These are phyloP conservation scores for Papilionanthe hybrid DNA, from an alignment of 116 monocot genomes.

Conservation along the genomic window DNA sequence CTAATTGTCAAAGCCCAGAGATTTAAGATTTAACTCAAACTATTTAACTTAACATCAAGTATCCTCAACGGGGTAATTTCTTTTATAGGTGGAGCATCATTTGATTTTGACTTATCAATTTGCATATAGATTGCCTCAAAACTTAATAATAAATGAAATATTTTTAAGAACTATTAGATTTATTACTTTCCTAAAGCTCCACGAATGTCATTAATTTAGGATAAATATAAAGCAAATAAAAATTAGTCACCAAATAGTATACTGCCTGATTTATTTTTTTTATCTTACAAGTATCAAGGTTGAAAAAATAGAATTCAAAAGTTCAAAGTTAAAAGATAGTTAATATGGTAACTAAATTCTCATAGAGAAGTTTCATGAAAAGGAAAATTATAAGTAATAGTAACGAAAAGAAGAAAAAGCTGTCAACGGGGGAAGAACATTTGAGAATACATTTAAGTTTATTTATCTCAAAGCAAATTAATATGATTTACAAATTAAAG, in stretches of 20 bases:
- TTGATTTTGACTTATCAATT: not conserved
- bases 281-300: not conserved
- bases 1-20: too few relatives aligned
- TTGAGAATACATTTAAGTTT: not conserved
- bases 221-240: not conserved
- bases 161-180: too few relatives aligned
- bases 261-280: not conserved
- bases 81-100: not conserved
- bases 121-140: not conserved
- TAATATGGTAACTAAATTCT: not conserved
- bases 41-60: not conserved
- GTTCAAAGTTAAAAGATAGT: not conserved
- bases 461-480: not conserved
- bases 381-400: not conserved
- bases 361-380: not conserved
- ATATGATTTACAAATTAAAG: not conserved
- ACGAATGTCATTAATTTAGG: not conserved
- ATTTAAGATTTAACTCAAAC: not conserved
- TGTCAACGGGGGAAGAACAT: not conserved
- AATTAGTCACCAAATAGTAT: not conserved
- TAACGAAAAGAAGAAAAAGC: not conserved
- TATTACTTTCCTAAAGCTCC: not conserved
- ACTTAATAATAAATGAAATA: not conserved
- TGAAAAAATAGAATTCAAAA: not conserved
- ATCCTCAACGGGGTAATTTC: not conserved